These are phyloP conservation scores for Kwoniella europaea DNA, from an alignment of 768 basidiomycete genomes.

Conservation along the genomic window DNA sequence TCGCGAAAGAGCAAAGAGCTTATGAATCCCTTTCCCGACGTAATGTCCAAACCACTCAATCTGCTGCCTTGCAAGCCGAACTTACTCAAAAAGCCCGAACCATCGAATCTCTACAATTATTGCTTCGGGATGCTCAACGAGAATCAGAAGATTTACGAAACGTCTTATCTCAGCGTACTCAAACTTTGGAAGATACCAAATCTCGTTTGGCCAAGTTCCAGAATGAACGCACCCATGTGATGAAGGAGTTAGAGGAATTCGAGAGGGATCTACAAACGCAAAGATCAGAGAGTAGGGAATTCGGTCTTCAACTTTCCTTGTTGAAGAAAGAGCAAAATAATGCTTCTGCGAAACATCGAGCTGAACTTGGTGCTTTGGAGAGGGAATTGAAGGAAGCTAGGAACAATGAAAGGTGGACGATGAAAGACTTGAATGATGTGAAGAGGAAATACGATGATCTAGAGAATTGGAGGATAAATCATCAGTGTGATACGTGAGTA, in stretches of 20 bases:
- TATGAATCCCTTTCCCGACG: conserved; percentile 23
- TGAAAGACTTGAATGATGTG: conserved; percentile 20
- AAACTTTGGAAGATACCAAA: conserved; percentile 20
- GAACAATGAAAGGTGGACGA: conserved; percentile 6
- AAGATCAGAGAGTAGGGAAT: conserved; percentile 51
- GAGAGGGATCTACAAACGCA: conserved; percentile 41
- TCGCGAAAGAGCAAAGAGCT: conserved; percentile 23
- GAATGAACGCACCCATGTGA: conserved; percentile 27
- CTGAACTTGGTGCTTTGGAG: conserved; percentile 24
- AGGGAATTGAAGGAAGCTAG: conserved; percentile 18
- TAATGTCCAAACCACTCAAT: conserved; percentile 8
- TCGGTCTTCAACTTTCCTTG: conserved; percentile 28
- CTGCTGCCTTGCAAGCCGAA: conserved; percentile 12
- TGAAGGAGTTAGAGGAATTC: conserved; percentile 37
- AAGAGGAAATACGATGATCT: conserved; percentile 29
- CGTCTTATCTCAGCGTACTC: conserved; percentile 7
- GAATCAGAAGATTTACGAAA: conserved; percentile 14
- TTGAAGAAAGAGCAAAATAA: conserved; percentile 37
- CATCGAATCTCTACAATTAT: conserved; percentile 12
- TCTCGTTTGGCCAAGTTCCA: conserved; percentile 13
- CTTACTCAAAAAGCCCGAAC: conserved; percentile 16
- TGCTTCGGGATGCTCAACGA: conserved; percentile 16
- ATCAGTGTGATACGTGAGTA: conserved; percentile 63
- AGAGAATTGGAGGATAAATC: conserved; percentile 60
- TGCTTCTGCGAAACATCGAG: conserved; percentile 14